Conservation (phyloP, 495 filamentous ascomycete species). For the Halenospora varia region DNA sequence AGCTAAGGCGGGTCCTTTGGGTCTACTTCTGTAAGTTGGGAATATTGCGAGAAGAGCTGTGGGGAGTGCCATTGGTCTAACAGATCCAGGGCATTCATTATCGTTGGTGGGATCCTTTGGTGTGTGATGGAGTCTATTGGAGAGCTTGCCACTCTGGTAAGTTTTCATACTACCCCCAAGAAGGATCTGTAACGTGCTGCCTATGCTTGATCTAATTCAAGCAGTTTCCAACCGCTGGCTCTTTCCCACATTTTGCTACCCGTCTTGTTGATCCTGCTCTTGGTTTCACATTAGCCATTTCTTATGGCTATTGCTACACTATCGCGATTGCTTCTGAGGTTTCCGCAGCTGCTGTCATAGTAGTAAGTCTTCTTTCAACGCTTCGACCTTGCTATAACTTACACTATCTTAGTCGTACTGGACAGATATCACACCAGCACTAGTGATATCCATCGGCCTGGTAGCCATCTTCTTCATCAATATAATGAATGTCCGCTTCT, state of each 20-base stretch:
- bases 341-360: slow-evolving; percentile 53
- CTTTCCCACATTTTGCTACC: slow-evolving; percentile 59
- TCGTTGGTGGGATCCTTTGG: slow-evolving; percentile 44
- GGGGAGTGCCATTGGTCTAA: neutral
- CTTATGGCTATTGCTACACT: slow-evolving; percentile 46
- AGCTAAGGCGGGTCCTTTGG: slow-evolving; percentile 42
- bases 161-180: slow-evolving; percentile 55
- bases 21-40: slow-evolving; percentile 34
- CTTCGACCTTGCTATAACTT: too few species aligned
- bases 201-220: neutral
- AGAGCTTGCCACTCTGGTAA: slow-evolving; percentile 55
- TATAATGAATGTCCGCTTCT: slow-evolving; percentile 47
- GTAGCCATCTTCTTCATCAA: slow-evolving; percentile 48
- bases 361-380: too few species aligned
- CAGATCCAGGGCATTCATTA: slow-evolving; percentile 41
- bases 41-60: neutral
- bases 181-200: too few species aligned
- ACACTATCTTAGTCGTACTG: too few species aligned
- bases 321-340: slow-evolving; percentile 57
- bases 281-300: slow-evolving; percentile 77
- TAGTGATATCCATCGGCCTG: slow-evolving; percentile 53
- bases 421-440: slow-evolving; percentile 39
- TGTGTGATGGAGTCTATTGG: slow-evolving; percentile 51
- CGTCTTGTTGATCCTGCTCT: slow-evolving; percentile 72
- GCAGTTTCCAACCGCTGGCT: slow-evolving; percentile 55